A percentile compares a stretch with the other conserved stretches of the same genome.
Conservation (phyloP, 345 rosid species). For the Salix koriyanagi region DNA sequence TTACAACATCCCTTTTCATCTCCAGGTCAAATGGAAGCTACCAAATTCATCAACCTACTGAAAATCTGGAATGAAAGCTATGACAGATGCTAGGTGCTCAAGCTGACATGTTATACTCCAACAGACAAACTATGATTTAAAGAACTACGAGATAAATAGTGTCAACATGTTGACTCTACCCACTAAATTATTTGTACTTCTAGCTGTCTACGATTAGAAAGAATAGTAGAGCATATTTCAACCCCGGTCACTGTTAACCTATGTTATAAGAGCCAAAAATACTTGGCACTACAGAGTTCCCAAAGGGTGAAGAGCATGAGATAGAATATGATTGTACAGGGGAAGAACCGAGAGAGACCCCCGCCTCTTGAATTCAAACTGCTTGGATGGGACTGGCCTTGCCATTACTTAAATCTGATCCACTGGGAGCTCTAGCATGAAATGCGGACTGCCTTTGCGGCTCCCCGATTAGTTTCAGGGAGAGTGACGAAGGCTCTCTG, state of each 20-base stretch:
- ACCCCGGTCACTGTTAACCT: constrained; percentile 19
- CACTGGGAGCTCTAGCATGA: constrained; percentile 55
- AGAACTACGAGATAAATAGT: neutral
- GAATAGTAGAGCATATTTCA: constrained; percentile 26
- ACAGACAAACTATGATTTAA: neutral
- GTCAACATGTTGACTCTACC: constrained; percentile 6
- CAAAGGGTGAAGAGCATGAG: neutral
- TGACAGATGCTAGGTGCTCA: neutral
- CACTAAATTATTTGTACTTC: constrained; percentile 24
- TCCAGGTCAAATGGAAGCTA: no score
- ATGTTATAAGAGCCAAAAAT: constrained; percentile 5
- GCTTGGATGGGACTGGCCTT: constrained; percentile 63
- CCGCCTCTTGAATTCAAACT: constrained; percentile 27
- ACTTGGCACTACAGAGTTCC: neutral
- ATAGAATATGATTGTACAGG: constrained; percentile 16
- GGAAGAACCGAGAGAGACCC: neutral
- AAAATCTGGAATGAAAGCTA: neutral
- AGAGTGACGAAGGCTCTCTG: constrained; percentile 56
- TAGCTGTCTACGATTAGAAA: constrained; percentile 33
- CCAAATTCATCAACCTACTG: neutral
- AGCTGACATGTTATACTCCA: neutral
- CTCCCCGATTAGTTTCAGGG: constrained; percentile 64
- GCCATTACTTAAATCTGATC: constrained; percentile 51
- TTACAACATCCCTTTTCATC: no score
- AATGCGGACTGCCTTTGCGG: constrained; percentile 80